Evolutionary conservation across 352 stramenopile species (phyloP), one percentile per base, ranked within the genome.

Genomic region (Phytophthora agathidicida): DNA sequence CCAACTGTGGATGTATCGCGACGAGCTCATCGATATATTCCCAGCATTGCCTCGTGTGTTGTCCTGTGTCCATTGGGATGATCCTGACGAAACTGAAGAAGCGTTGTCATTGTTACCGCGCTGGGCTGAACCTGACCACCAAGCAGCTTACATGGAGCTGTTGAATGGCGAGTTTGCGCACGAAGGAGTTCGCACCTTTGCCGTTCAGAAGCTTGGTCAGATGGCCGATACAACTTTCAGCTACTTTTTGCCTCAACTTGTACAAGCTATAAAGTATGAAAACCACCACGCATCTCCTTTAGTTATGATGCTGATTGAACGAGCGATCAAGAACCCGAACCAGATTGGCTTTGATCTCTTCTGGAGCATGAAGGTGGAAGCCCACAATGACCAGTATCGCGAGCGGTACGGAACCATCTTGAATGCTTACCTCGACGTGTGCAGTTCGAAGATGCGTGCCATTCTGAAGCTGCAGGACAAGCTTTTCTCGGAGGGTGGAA

Each of bases 381-480:
- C 87, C 8, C 71, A 93, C 55, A 85, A 90, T 55, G 56, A 77
- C 7, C 77, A 88, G 31, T 88, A 86, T 41, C 70, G 70, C 13
- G 83, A 91, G 48, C 77, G 83, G 11, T 93, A 91, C 35, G 78
- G 81, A n/a, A 83, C 77, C 2, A 73, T 91, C 44, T 55, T 89
- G 31, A 88, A 93, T 37, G 78, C 78, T 13, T 93, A 93, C 49
- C 28, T 91, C 27, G 80, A 92, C 38, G 82, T 88, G 33, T 88
- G 73, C 71, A 97, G 69, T 43, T 83, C 75, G 43, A 97, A 96
- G 68, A 94, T 96, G 86, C 89, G 83, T 26, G 75, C 89, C 2
- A 94, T 98, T 56, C 71, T 91, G 5, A 92, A 94, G 73, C 76
- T 98, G 2, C 85, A 96, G 53, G 69, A 96, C 70, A 87, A 81